Evolutionary conservation across 169 alveolate species (phyloP), one percentile per base, ranked within the genome.

Genomic region (Cryptosporidium xiaoi): DNA sequence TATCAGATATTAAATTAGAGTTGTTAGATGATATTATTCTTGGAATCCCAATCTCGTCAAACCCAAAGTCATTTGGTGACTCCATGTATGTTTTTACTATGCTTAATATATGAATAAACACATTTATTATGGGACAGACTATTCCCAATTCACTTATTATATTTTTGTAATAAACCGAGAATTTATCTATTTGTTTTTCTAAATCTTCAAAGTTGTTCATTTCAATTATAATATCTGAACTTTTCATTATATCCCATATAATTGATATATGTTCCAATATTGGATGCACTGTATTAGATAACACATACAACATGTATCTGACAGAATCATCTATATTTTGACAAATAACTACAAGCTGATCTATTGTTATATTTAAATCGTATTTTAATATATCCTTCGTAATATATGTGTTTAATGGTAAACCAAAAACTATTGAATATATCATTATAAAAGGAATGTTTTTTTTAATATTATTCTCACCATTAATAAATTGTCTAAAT

Each of bases 311-410:
- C 27, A 77, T 77, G 50, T 77, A 77, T 2, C 40, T 50, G 24
- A 77, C 29, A 2, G 77, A 56, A 31, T 77, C 87, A n/a, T 62
- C 15, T 24, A 77, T 62, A 29, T 60, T 77, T 62, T 77, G 87
- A 8, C 87, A 68, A 60, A 77, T 16, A 68, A 77, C 64, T 13
- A 60, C 87, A n/a, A 77, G 64, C 71, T 77, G 87, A 48, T 77
- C 87, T n/a, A 77, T 77, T 10, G 64, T 77, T 16, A 77, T 27
- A 40, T 53, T 27, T 18, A 77, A 13, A 16, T 77, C 83, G 8
- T 46, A 3, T 24, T 51, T 13, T 16, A 29, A 40, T 51, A 51
- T 24, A 15, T 44, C 64, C 15, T 34, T n/a, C 2, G 65, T 40
- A 18, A 46, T 46, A 40, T 44, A 60, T 56, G 51, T 77, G 50